Conservation (phyloP, 1,139 yeast genomes). For the Geotrichum fermentans region DNA sequence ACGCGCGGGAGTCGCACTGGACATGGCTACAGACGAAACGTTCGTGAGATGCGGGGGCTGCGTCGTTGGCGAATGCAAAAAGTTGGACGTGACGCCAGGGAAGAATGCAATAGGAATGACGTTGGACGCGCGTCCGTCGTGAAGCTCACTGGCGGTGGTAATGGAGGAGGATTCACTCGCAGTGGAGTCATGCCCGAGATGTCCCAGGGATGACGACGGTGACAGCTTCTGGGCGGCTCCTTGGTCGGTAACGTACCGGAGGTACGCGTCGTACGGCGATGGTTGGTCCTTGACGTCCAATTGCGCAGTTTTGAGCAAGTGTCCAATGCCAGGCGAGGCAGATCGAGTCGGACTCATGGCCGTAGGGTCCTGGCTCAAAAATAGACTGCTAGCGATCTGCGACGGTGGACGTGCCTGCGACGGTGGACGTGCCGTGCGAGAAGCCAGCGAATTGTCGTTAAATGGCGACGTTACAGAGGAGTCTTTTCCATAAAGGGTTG, state of each 20-base stretch:
- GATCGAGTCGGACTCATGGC: neutral
- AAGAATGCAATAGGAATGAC: constrained; percentile 83
- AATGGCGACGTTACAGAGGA: neutral
- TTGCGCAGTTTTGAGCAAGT: neutral
- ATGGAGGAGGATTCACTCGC: constrained; percentile 7
- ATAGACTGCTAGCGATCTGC: neutral
- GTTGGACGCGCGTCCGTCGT: constrained; percentile 56
- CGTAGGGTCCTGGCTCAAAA: neutral
- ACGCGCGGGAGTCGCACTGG: neutral
- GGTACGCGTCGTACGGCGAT: constrained; percentile 9
- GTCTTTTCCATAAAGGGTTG: neutral
- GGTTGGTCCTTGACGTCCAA: neutral
- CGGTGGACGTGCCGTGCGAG: neutral
- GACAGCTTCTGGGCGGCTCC: constrained; percentile 5
- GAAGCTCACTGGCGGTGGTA: constrained; percentile 2
- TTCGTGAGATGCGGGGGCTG: neutral
- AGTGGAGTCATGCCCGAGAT: constrained; percentile 5
- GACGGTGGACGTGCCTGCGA: neutral
- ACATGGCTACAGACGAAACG: neutral
- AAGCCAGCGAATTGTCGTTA: constrained; percentile 1
- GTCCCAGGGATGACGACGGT: constrained; percentile 2
- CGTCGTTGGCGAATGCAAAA: constrained; percentile 2
- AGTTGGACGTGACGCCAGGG: constrained; percentile 59
- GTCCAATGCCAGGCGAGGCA: constrained; percentile 4
- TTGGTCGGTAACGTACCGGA: constrained; percentile 6